Conservation (phyloP, 805 yeast species). For the Cyberlindnera petersonii region DNA sequence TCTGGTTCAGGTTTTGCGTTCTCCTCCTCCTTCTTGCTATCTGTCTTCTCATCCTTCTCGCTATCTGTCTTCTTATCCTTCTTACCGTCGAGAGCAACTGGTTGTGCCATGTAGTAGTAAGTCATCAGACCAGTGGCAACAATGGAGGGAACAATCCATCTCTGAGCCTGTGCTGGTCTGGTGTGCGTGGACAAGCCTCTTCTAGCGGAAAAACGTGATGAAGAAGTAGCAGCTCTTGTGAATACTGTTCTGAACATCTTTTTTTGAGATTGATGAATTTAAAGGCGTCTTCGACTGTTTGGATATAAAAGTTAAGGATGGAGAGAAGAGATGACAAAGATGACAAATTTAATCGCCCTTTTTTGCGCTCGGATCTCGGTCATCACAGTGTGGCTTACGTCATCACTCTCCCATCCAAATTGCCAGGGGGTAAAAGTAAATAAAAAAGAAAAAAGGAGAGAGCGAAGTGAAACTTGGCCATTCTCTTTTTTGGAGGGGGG, state of each 20-base stretch:
- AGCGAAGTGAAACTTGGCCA: no score
- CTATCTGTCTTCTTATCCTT: conserved; percentile 2
- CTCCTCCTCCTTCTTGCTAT: conserved; percentile 20
- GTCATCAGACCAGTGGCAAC: conserved; percentile 19
- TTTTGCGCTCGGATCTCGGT: not conserved
- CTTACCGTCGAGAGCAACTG: conserved; percentile 20
- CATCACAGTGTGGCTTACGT: no score
- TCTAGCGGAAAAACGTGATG: conserved; percentile 6
- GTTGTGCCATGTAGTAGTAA: conserved; percentile 17
- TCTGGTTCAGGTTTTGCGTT: conserved; percentile 35
- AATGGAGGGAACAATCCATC: conserved; percentile 21
- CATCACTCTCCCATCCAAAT: no score
- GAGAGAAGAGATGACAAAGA: conserved; percentile 1
- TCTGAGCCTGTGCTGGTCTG: conserved; percentile 8
- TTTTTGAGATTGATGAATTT: no score
- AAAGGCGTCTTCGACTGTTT: no score
- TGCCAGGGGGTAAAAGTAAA: no score
- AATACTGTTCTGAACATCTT: conserved; percentile 16
- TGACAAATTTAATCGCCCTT: conserved; percentile 12
- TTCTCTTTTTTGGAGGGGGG: no score
- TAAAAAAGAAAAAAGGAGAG: no score
- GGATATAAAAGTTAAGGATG: no score
- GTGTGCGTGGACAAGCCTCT: conserved; percentile 16
- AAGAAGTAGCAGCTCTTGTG: conserved; percentile 4
- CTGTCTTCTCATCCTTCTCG: conserved; percentile 3